phyloP scores from a whole-genome alignment of 257 asterid species.

The Paraleonurus japonicus region DNA sequence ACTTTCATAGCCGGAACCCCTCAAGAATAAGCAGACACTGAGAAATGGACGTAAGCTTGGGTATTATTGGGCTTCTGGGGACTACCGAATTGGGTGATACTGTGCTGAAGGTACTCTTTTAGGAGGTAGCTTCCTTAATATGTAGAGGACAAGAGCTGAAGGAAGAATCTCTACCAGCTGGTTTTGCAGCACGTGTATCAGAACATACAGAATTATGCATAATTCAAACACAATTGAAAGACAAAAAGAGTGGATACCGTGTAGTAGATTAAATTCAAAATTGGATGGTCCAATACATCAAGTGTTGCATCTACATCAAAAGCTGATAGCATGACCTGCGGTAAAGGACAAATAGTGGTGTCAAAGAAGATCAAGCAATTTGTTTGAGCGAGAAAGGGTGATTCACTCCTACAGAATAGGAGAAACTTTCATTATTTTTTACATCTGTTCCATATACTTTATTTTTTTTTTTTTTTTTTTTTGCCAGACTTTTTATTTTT shows the following conservation, averaged over 20 bases:
- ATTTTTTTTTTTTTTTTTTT: neutral
- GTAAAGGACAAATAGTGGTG: neutral
- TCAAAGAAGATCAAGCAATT: neutral
- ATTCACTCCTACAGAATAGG: neutral
- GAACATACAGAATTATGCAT: neutral
- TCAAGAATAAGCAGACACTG: slow-evolving; percentile 17
- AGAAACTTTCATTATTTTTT: neutral
- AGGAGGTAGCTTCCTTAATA: slow-evolving; percentile 74
- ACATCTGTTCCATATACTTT: neutral
- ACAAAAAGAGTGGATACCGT: slow-evolving; percentile 47
- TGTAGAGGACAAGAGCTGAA: slow-evolving; percentile 63
- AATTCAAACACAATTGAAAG: neutral
- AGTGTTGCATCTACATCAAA: slow-evolving; percentile 73
- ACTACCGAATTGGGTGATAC: slow-evolving; percentile 60
- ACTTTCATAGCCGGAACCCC: slow-evolving; percentile 11
- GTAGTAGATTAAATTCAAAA: slow-evolving; percentile 74
- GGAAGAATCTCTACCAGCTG: slow-evolving; percentile 87
- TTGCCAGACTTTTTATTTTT: neutral
- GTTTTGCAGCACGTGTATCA: slow-evolving; percentile 24
- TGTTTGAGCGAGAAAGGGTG: neutral
- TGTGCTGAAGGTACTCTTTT: slow-evolving; percentile 57
- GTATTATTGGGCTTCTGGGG: neutral
- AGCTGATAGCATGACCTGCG: slow-evolving; percentile 83
- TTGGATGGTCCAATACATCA: slow-evolving; percentile 81
- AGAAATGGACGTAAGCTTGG: neutral